Percentiles rank a stretch among this genome's conserved stretches.
Evolutionary conservation across 129 eudicot genomes (phyloP).

Genomic region (Lactuca sativa): DNA sequence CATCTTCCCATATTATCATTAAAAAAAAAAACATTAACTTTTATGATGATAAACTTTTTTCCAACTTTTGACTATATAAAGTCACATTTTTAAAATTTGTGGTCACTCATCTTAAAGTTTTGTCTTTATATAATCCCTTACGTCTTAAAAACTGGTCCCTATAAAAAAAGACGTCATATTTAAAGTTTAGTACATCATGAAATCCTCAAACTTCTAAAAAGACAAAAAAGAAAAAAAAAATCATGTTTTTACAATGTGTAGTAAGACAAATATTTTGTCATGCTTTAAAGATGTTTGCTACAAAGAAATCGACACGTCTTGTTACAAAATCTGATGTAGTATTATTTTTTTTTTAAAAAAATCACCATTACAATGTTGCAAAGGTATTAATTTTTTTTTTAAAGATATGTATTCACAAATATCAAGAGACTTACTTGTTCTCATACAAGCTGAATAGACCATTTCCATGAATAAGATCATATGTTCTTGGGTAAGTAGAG

Average conservation of each 20-base stretch:
- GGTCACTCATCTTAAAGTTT: not conserved
- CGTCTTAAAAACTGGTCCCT: not conserved
- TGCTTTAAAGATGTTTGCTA: not conserved
- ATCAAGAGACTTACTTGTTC: conserved; percentile 65
- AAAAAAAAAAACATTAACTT: too few species aligned
- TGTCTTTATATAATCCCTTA: not conserved
- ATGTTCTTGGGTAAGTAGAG: conserved; percentile 97
- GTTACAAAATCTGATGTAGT: too few species aligned
- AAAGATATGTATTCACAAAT: not conserved
- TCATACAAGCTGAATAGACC: conserved; percentile 77
- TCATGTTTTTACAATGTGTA: not conserved
- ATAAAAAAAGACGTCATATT: not conserved
- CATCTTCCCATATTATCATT: not conserved
- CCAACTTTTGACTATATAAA: not conserved
- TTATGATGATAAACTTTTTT: not conserved
- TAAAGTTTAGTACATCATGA: not conserved
- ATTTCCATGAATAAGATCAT: conserved; percentile 82
- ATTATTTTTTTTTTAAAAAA: too few species aligned
- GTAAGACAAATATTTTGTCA: too few species aligned
- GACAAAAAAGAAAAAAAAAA: not conserved
- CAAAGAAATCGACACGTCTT: not conserved
- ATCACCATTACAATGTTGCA: too few species aligned
- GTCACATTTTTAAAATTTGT: not conserved
- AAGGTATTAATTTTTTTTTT: too few species aligned
- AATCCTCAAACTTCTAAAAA: not conserved